Conservation (phyloP, 495 filamentous ascomycete species). For the Cercophora newfieldiana region DNA sequence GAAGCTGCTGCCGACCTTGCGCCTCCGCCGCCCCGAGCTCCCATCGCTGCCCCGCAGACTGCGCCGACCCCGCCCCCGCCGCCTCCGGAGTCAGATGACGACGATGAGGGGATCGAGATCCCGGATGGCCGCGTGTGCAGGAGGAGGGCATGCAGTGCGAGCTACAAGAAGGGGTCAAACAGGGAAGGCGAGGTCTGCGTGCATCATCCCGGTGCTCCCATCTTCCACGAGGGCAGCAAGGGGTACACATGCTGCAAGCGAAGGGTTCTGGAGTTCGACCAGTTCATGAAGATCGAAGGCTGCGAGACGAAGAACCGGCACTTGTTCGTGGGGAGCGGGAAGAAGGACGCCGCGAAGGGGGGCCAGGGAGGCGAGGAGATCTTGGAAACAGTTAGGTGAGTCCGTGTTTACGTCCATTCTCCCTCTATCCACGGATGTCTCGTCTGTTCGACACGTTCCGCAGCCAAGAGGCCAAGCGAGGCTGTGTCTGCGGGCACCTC, state of each 20-base stretch:
- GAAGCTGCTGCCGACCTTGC: slow-evolving; percentile 40
- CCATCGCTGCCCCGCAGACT: slow-evolving; percentile 54
- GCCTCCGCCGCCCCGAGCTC: slow-evolving; percentile 48
- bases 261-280: slow-evolving; percentile 92
- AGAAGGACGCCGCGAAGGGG: slow-evolving; percentile 54
- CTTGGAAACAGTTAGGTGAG: slow-evolving; percentile 69
- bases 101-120: slow-evolving; percentile 72
- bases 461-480: slow-evolving; percentile 36
- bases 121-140: slow-evolving; percentile 73
- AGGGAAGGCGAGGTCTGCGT: slow-evolving; percentile 77
- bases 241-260: slow-evolving; percentile 97
- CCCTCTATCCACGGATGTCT: slow-evolving; percentile 7
- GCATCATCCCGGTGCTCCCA: slow-evolving; percentile 80
- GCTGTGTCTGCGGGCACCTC: slow-evolving; percentile 30
- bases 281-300: slow-evolving; percentile 93
- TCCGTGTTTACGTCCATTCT: slow-evolving; percentile 9
- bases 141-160: slow-evolving; percentile 67
- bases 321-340: slow-evolving; percentile 81
- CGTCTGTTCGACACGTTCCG: slow-evolving; percentile 23
- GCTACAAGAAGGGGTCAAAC: slow-evolving; percentile 58
- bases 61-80: slow-evolving; percentile 63
- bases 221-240: slow-evolving; percentile 98
- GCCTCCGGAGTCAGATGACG: slow-evolving; percentile 78
- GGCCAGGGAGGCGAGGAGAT: slow-evolving; percentile 54
- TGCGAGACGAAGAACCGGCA: slow-evolving; percentile 81